A percentile compares a stretch with the other conserved stretches of the same genome.
These are phyloP conservation scores for Chrysosporium keratinophilum DNA, from an alignment of 2,329 filamentous ascomycete species.

Conservation along the genomic window DNA sequence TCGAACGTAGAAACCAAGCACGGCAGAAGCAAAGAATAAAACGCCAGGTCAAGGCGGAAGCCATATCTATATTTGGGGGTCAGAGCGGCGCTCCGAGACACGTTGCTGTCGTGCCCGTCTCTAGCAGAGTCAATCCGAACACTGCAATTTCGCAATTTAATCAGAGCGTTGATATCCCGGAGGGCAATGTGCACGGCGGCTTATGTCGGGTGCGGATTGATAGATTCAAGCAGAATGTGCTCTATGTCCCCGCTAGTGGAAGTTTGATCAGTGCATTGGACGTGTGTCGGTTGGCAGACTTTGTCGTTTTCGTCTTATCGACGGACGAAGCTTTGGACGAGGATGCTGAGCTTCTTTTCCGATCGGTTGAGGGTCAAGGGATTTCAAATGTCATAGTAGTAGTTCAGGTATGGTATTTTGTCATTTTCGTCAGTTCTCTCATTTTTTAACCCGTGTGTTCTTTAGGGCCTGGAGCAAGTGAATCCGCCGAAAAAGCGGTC, in stretches of 20 bases:
- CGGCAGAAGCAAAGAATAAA: slow-evolving; percentile 81
- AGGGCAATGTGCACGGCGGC: slow-evolving; percentile 49
- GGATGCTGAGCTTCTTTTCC: slow-evolving; percentile 72
- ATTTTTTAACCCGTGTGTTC: slow-evolving; percentile 13
- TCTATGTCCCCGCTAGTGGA: slow-evolving; percentile 66
- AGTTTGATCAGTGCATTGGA: slow-evolving; percentile 72
- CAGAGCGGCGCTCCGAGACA: slow-evolving; percentile 77
- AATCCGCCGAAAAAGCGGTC: slow-evolving; percentile 69
- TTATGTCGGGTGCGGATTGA: slow-evolving; percentile 61
- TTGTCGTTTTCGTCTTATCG: slow-evolving; percentile 76
- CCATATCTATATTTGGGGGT: slow-evolving; percentile 72
- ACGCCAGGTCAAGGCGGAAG: slow-evolving; percentile 68
- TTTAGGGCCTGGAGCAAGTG: slow-evolving; percentile 56
- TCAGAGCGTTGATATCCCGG: slow-evolving; percentile 65
- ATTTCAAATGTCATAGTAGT: slow-evolving; percentile 84
- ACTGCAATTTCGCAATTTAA: slow-evolving; percentile 62
- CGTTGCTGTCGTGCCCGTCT: slow-evolving; percentile 78
- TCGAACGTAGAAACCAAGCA: slow-evolving; percentile 88
- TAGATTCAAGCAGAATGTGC: slow-evolving; percentile 87
- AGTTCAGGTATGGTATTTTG: slow-evolving; percentile 47
- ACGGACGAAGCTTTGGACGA: slow-evolving; percentile 65
- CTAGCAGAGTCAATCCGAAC: slow-evolving; percentile 57
- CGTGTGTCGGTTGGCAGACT: slow-evolving; percentile 79
- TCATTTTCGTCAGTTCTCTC: neutral
- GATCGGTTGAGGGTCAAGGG: slow-evolving; percentile 84